Percentiles rank a stretch among this genome's conserved stretches.
phyloP scores from a whole-genome alignment of 2,329 filamentous ascomycete species.

The Phoma sp. region DNA sequence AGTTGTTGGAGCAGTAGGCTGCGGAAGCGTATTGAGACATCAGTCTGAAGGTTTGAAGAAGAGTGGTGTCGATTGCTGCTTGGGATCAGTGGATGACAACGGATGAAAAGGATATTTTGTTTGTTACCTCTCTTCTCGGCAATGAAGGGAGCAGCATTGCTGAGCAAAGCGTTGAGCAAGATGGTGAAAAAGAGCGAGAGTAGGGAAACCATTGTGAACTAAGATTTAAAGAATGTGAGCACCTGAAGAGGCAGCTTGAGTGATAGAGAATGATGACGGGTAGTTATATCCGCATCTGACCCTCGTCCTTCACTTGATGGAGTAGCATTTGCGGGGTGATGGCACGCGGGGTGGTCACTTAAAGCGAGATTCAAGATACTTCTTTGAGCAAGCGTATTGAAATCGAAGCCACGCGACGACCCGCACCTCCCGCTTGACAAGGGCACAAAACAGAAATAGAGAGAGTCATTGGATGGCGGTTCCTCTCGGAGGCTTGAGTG shows the following conservation, averaged over 20 bases:
- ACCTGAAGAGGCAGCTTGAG: background rate
- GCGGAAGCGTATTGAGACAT: constrained; percentile 59
- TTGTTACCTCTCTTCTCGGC: constrained; percentile 23
- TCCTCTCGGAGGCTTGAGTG: constrained; percentile 17
- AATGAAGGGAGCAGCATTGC: constrained; percentile 29
- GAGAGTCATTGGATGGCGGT: constrained; percentile 20
- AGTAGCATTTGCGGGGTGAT: background rate
- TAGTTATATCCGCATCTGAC: background rate
- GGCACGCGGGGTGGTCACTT: background rate
- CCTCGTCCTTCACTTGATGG: background rate
- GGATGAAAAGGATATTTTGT: too few relatives aligned
- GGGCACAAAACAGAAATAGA: background rate
- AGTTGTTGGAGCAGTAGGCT: constrained; percentile 60
- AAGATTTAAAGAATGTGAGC: background rate
- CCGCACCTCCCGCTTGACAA: background rate
- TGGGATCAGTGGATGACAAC: background rate
- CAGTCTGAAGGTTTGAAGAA: constrained; percentile 36
- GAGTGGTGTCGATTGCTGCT: constrained; percentile 25
- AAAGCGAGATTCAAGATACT: background rate
- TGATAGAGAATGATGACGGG: background rate
- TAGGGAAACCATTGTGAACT: constrained; percentile 19
- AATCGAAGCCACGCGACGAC: background rate
- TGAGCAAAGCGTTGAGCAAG: constrained; percentile 17
- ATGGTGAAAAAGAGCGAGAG: constrained; percentile 21
- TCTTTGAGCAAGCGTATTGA: background rate